phyloP scores from a whole-genome alignment of 495 filamentous ascomycete species.

The Tuber umbilicatum region DNA sequence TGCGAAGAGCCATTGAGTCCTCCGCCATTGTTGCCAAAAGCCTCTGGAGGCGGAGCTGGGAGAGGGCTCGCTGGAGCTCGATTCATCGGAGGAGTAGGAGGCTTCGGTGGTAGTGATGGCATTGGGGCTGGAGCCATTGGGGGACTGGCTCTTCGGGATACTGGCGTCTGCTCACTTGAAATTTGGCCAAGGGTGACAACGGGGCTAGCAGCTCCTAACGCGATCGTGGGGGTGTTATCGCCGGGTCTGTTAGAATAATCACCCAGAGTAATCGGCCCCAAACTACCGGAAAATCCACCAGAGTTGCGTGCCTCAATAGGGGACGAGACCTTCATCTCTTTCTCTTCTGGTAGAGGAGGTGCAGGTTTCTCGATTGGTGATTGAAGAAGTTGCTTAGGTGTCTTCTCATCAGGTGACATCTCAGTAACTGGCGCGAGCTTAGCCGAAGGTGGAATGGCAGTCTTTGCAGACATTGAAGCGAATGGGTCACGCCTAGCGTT shows the following conservation, averaged over 20 bases:
- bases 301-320: slow-evolving; percentile 35
- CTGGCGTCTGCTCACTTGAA: slow-evolving; percentile 7
- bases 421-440: slow-evolving; percentile 83
- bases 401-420: slow-evolving; percentile 55
- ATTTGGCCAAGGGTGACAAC: slow-evolving; percentile 5
- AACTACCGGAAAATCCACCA: slow-evolving; percentile 33
- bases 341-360: slow-evolving; percentile 22
- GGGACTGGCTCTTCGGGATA: neutral
- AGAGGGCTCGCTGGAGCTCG: slow-evolving; percentile 53
- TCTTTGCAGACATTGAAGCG: slow-evolving; percentile 54
- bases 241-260: slow-evolving; percentile 18
- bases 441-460: slow-evolving; percentile 64
- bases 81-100: slow-evolving; percentile 39
- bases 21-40: slow-evolving; percentile 50
- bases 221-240: slow-evolving; percentile 22
- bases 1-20: slow-evolving; percentile 64
- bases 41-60: slow-evolving; percentile 52
- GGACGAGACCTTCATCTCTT: slow-evolving; percentile 37
- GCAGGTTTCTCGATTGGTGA: slow-evolving; percentile 20
- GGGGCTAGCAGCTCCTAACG: slow-evolving; percentile 21
- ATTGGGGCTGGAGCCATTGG: slow-evolving; percentile 38
- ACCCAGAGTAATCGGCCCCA: slow-evolving; percentile 29
- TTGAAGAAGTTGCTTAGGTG: slow-evolving; percentile 44
- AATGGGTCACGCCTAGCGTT: slow-evolving; percentile 33
- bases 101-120: slow-evolving; percentile 44